Evolutionary conservation across 768 basidiomycete species (phyloP), one percentile per base, ranked within the genome.

Genomic region (Suillus americanus): DNA sequence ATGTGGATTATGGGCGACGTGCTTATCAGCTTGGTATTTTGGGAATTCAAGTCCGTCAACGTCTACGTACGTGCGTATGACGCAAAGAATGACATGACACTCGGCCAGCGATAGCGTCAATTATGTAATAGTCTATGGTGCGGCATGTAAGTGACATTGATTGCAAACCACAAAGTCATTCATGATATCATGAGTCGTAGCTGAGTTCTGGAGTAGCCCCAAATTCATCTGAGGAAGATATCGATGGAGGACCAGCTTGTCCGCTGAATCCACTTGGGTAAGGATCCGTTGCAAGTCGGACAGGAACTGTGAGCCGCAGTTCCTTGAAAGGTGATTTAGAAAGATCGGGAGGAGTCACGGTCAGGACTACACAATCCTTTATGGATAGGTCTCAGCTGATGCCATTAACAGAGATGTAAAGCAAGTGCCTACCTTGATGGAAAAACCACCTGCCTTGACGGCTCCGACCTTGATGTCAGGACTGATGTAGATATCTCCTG

Each of bases 281-380:
- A 3, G 80, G 71, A 67, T 92, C 88, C 5, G 91, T 91, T 7
- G 84, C 82, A 12, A 92, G 77, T 14, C 84, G 83, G 23, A 92
- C 76, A 6, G 89, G 89, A n/a, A 91, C 78, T 20, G 84, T 80
- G 62, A 82, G 80, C 12, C 90, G 84, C 50, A 90, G 74, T 53
- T 89, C 88, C 51, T 71, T 74, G 73, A 91, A 89, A 0, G 84
- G 79, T 1, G 83, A 79, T 68, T 84, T 85, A 20, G 72, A 69
- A 20, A 81, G 80, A 63, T 91, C 87, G 13, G 82, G 80, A 3
- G 91, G 88, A 0, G 77, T 79, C 73, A 89, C 79, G 1, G 86
- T 83, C 25, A 92, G 74, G 20, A 91, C 79, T 60, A 92, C 74
- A 71, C 79, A 89, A 68, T 92, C 90, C 90, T 91, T 63, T n/a